Evolutionary conservation across 306 rosid species (phyloP).

Genomic region (Sophora flavescens): DNA sequence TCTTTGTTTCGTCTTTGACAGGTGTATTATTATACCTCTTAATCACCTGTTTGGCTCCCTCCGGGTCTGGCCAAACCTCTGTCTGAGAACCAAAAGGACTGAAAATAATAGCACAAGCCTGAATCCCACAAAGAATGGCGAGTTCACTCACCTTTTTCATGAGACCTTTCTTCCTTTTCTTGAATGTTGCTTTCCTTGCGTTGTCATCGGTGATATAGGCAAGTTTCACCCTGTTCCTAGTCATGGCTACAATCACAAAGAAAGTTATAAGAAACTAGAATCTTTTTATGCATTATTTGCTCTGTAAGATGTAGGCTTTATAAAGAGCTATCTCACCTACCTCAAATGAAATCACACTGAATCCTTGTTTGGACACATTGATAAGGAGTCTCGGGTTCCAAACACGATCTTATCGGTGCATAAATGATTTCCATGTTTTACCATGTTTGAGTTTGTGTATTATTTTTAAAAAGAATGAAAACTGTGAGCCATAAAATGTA

Average conservation of each 20-base stretch:
- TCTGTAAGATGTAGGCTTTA: not conserved
- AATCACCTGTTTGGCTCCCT: constrained; percentile 26
- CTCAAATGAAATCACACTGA: not conserved
- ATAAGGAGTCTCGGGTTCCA: not conserved
- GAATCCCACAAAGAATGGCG: constrained; percentile 57
- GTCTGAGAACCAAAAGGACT: constrained; percentile 56
- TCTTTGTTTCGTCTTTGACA: constrained; percentile 35
- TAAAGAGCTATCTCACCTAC: not conserved
- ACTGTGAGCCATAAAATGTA: not conserved
- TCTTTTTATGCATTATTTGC: not conserved
- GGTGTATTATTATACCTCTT: not conserved
- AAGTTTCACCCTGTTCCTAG: constrained; percentile 58
- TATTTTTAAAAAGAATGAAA: constrained; percentile 2
- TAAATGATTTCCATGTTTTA: not conserved
- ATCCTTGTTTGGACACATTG: constrained; percentile 16
- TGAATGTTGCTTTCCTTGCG: constrained; percentile 57
- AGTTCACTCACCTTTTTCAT: constrained; percentile 58
- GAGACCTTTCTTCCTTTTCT: constrained; percentile 66
- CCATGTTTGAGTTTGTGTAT: not conserved
- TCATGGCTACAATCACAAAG: constrained; percentile 43
- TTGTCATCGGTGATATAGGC: constrained; percentile 47
- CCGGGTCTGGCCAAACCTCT: constrained; percentile 60
- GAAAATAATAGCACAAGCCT: constrained; percentile 64
- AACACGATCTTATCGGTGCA: not conserved
- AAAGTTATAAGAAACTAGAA: not conserved